Conservation (phyloP, 768 basidiomycete species). For the Leccinum arenicola region DNA sequence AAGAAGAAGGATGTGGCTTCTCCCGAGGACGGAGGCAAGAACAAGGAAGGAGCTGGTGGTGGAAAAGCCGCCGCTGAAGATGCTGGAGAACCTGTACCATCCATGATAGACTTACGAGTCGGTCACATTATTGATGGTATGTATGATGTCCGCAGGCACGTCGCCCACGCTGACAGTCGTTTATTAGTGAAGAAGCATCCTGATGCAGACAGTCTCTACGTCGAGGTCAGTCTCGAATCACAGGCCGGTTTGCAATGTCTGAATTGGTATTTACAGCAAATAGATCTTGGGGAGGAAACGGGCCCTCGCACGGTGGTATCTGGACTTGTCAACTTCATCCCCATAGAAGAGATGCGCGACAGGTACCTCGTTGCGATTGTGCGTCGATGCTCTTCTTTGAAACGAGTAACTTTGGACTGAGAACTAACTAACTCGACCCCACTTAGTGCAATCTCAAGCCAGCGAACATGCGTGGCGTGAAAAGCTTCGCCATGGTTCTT, state of each 20-base stretch:
- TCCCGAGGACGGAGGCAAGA: conserved; percentile 31
- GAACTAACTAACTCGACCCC: conserved; percentile 1
- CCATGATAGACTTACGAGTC: conserved; percentile 96
- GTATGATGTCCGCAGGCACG: conserved; percentile 42
- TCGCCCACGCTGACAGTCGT: conserved; percentile 4
- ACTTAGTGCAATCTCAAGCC: conserved; percentile 89
- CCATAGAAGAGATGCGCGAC: conserved; percentile 89
- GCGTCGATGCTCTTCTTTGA: conserved; percentile 21
- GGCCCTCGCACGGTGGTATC: conserved; percentile 97
- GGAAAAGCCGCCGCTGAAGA: conserved; percentile 49
- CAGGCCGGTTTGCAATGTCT: not conserved
- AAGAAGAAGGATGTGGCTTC: conserved; percentile 58
- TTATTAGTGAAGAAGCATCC: conserved; percentile 87
- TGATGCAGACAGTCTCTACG: conserved; percentile 95
- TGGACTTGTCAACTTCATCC: conserved; percentile 94
- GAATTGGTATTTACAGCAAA: conserved; percentile 57
- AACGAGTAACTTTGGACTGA: not conserved
- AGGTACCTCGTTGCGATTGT: conserved; percentile 83
- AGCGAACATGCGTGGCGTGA: conserved; percentile 94
- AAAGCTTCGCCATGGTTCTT: conserved; percentile 98
- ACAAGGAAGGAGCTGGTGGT: conserved; percentile 37
- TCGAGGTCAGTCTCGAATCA: conserved; percentile 58
- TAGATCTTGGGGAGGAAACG: conserved; percentile 92
- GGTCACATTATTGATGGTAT: conserved; percentile 89
- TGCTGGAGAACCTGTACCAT: conserved; percentile 80